These are phyloP conservation scores for Chlamydomonas sphaeroides DNA, from an alignment of 139 green algal species.

Conservation along the genomic window DNA sequence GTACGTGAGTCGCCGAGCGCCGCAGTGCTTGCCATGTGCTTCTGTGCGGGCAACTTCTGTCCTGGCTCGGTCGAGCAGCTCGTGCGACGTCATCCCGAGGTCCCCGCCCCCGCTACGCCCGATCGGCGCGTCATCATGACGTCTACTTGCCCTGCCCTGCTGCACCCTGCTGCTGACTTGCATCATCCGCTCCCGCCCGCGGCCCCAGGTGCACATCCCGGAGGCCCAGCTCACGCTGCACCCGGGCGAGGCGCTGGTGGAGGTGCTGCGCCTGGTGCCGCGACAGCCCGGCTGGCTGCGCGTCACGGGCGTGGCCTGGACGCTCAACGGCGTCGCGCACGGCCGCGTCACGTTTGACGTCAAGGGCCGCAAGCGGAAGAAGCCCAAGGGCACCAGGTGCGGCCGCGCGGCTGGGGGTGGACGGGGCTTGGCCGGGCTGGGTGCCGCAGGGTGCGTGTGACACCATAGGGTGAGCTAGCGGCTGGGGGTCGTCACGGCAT, in stretches of 20 bases:
- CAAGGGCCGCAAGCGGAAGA: conserved; percentile 52
- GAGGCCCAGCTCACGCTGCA: conserved; percentile 49
- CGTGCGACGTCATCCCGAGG: too few species aligned
- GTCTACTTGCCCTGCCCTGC: neutral
- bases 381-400: conserved; percentile 60
- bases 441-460: too few species aligned
- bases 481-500: too few species aligned
- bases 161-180: too few species aligned
- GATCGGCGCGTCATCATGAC: too few species aligned
- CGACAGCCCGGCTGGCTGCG: conserved; percentile 68
- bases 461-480: too few species aligned
- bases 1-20: conserved; percentile 27
- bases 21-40: too few species aligned
- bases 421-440: too few species aligned
- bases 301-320: conserved; percentile 71
- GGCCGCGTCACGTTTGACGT: conserved; percentile 64
- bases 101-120: too few species aligned
- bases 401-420: too few species aligned
- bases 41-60: too few species aligned
- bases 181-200: neutral
- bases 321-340: conserved; percentile 64
- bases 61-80: too few species aligned
- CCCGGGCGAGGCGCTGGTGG: conserved; percentile 50
- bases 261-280: conserved; percentile 69
- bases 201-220: conserved; percentile 22